phyloP scores from a whole-genome alignment of 2,329 filamentous ascomycete species.

The Paramyrothecium roridum region DNA sequence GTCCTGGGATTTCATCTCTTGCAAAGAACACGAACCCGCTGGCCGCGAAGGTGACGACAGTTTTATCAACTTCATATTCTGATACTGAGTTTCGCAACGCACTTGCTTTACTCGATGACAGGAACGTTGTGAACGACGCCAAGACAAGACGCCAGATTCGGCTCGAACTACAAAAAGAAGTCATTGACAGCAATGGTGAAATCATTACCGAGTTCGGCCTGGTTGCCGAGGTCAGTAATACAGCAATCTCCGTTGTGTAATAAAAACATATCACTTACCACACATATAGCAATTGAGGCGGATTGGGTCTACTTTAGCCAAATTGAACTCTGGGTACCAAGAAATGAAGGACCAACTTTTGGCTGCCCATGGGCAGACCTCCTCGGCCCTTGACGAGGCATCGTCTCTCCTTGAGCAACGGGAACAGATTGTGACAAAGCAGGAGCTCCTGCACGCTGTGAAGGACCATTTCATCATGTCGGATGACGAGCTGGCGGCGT shows the following conservation, averaged over 20 bases:
- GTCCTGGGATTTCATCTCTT: constrained; percentile 66
- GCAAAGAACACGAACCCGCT: constrained; percentile 60
- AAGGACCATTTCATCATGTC: constrained; percentile 80
- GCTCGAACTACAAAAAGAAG: constrained; percentile 83
- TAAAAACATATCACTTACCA: constrained; percentile 10
- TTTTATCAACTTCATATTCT: constrained; percentile 88
- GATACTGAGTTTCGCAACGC: constrained; percentile 90
- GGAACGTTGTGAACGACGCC: constrained; percentile 68
- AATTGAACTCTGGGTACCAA: constrained; percentile 74
- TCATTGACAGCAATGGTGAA: constrained; percentile 87
- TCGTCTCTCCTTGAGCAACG: constrained; percentile 69
- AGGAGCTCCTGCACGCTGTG: constrained; percentile 74
- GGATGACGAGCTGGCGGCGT: constrained; percentile 70
- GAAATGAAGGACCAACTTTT: constrained; percentile 77
- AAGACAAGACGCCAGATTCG: constrained; percentile 77
- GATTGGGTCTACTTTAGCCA: constrained; percentile 75
- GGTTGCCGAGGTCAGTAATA: constrained; percentile 73
- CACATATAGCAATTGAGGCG: constrained; percentile 72
- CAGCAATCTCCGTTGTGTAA: not conserved
- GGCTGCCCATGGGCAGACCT: constrained; percentile 71
- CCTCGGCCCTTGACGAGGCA: constrained; percentile 74
- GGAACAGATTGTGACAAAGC: constrained; percentile 73
- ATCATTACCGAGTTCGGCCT: constrained; percentile 85
- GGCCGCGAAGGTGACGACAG: constrained; percentile 75
- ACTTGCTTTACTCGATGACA: constrained; percentile 71